Conservation (phyloP, 768 basidiomycete genomes). For the Russula sp. region DNA sequence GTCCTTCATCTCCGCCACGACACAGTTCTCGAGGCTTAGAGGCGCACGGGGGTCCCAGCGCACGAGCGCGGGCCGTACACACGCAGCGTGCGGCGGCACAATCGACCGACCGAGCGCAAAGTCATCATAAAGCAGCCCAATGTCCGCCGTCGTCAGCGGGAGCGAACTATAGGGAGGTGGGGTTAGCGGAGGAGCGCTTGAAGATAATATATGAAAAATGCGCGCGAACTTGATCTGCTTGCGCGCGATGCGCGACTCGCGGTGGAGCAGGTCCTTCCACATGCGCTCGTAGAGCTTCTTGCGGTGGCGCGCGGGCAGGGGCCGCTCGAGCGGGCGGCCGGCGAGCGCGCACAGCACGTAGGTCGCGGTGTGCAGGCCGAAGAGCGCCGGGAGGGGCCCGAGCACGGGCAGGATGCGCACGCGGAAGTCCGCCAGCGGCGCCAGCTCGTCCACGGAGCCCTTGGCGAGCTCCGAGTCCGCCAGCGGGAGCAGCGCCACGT, state of each 20-base stretch:
- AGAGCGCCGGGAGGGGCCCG: slow-evolving; percentile 82
- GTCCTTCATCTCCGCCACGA: slow-evolving; percentile 75
- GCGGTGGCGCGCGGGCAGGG: slow-evolving; percentile 80
- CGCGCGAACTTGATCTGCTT: slow-evolving; percentile 47
- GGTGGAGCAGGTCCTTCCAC: slow-evolving; percentile 64
- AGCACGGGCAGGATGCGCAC: slow-evolving; percentile 92
- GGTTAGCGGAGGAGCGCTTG: too few species aligned
- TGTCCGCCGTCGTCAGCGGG: slow-evolving; percentile 78
- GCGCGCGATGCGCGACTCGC: slow-evolving; percentile 66
- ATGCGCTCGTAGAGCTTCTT: slow-evolving; percentile 79
- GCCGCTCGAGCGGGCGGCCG: slow-evolving; percentile 75
- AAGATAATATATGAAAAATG: too few species aligned
- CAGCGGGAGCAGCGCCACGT: slow-evolving; percentile 83
- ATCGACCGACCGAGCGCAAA: slow-evolving; percentile 71
- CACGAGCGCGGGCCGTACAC: slow-evolving; percentile 64
- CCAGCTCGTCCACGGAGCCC: slow-evolving; percentile 83
- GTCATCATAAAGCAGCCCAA: slow-evolving; percentile 82
- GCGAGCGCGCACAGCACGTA: slow-evolving; percentile 86
- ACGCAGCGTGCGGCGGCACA: slow-evolving; percentile 71
- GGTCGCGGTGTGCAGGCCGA: slow-evolving; percentile 85
- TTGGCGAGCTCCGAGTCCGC: slow-evolving; percentile 89
- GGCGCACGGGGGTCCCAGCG: slow-evolving; percentile 72
- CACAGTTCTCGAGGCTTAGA: slow-evolving; percentile 72
- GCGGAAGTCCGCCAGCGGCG: slow-evolving; percentile 87
- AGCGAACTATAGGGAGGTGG: slow-evolving; percentile 48